Percentiles rank a stretch among this genome's conserved stretches.
Evolutionary conservation across 768 basidiomycete species (phyloP).

Genomic region (Naganishia kalamii): DNA sequence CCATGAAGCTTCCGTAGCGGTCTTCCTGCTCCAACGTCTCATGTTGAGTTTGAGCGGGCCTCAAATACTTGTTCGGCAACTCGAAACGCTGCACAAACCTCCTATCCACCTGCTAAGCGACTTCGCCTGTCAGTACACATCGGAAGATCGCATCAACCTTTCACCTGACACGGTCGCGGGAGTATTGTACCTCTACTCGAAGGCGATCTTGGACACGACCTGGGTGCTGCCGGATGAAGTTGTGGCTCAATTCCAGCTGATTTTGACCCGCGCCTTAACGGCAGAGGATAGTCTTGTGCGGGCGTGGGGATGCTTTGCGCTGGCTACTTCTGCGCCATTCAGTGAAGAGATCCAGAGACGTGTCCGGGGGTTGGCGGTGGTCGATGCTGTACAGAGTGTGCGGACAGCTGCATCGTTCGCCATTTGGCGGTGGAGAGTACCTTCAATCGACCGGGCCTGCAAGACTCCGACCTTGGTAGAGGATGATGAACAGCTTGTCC

Average conservation of each 20-base stretch:
- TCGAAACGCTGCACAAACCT: neutral
- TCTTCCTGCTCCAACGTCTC: conserved; percentile 16
- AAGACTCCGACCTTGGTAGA: neutral
- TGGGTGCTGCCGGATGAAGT: neutral
- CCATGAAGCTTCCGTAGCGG: conserved; percentile 12
- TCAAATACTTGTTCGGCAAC: neutral
- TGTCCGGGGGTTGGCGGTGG: neutral
- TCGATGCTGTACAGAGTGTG: neutral
- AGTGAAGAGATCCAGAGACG: neutral
- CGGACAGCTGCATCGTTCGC: conserved; percentile 8
- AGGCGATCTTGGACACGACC: neutral
- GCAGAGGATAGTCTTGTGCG: neutral
- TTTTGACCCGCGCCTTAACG: neutral
- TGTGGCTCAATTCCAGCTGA: neutral
- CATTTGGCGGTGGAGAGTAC: neutral
- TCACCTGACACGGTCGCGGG: conserved; percentile 11
- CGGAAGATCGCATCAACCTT: neutral
- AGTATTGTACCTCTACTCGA: conserved; percentile 16
- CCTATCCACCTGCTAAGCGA: neutral
- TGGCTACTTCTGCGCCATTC: neutral
- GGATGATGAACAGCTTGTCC: neutral
- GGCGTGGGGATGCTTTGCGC: conserved; percentile 13
- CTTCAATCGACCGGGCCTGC: neutral
- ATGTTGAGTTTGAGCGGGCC: conserved; percentile 7
- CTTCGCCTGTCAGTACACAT: neutral